Base-by-base conservation (phyloP, 805 yeast genomes). In the Isabelozyma rhagii region DNA sequence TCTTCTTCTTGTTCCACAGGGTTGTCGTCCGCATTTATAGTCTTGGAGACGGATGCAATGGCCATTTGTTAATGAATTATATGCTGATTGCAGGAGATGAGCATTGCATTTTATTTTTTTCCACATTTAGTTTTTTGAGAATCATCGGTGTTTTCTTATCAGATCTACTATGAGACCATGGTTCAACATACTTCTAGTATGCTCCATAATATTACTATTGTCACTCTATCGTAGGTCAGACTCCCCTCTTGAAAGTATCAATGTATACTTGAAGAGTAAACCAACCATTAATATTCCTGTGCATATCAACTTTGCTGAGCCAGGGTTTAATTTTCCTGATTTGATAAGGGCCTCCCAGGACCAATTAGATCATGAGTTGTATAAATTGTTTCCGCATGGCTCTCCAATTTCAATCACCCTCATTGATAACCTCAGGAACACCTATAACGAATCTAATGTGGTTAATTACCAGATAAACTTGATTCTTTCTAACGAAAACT, bases 1-100 rank as follows among this genome's bases (percentile, higher is more conserved):
- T 78, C 77, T 44, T 84, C 82, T 61, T 94, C 99, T 64, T 83
- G 86, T 9, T 62, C 55, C 36, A 72, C 74, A 1, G 90, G 84
- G 17, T 77, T 76, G 15, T 64, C 46, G n/a, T 58, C 50, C 8
- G 56, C 57, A 28, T 58, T 63, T 15, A 67, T 14, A 3, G 18
- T 31, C 21, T 41, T 57, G 17, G 71, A 57, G 4, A 64, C 57
- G 11, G 71, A 66, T 2, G 71, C 70, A n/a, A 67, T 65, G 21
- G 69, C 55, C 72, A 68, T 68, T 13, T 47, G 36, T 28, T 47
- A 31, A 41, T 36, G 28, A 14, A 17, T 5, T 21, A 21, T 21
- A 6, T 21, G 6, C 25, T 21, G 25, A 5, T 25, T 38, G 21
- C 42, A 21, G 25, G 44, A 15, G 49, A 39, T 27, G 27, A 43